phyloP scores from a whole-genome alignment of 2,329 filamentous ascomycete genomes.

The Clarireedia sp. region DNA sequence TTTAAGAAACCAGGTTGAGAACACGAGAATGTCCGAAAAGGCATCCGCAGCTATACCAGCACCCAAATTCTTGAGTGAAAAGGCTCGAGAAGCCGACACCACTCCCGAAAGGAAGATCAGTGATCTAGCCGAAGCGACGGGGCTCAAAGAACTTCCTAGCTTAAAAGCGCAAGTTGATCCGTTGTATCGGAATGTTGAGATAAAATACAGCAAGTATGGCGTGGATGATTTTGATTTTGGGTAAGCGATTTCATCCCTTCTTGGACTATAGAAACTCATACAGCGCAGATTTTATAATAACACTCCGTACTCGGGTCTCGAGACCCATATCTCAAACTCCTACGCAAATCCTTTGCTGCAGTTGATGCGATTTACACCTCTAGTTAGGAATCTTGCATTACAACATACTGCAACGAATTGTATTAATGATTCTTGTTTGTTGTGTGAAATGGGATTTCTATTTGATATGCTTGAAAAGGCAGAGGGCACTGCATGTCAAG shows the following conservation, averaged over 20 bases:
- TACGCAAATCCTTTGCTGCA: slow-evolving; percentile 92
- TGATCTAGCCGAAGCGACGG: slow-evolving; percentile 57
- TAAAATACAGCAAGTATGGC: slow-evolving; percentile 98
- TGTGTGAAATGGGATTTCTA: slow-evolving; percentile 91
- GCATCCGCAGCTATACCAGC: slow-evolving; percentile 55
- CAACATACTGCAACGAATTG: slow-evolving; percentile 84
- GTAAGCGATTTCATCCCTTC: slow-evolving; percentile 38
- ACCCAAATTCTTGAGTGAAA: slow-evolving; percentile 92
- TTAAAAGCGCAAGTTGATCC: slow-evolving; percentile 75
- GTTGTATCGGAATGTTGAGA: slow-evolving; percentile 90
- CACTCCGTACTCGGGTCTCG: slow-evolving; percentile 81
- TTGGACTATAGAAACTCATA: slow-evolving; percentile 15
- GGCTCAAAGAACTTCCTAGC: slow-evolving; percentile 63
- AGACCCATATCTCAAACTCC: slow-evolving; percentile 94
- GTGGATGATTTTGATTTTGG: slow-evolving; percentile 99
- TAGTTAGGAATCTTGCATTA: slow-evolving; percentile 79
- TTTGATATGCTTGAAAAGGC: slow-evolving; percentile 99
- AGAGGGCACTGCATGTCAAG: slow-evolving; percentile 87
- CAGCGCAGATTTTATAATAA: slow-evolving; percentile 77
- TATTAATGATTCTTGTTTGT: slow-evolving; percentile 70
- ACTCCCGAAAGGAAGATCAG: slow-evolving; percentile 33
- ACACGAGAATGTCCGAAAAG: slow-evolving; percentile 58
- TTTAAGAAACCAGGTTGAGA: slow-evolving; percentile 75
- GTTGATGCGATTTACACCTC: slow-evolving; percentile 81
- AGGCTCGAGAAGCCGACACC: slow-evolving; percentile 59